Percentiles rank a stretch among this genome's conserved stretches.
Evolutionary conservation across 2,329 filamentous ascomycete genomes (phyloP).

Genomic region (Colletotrichum gloeosporioides): DNA sequence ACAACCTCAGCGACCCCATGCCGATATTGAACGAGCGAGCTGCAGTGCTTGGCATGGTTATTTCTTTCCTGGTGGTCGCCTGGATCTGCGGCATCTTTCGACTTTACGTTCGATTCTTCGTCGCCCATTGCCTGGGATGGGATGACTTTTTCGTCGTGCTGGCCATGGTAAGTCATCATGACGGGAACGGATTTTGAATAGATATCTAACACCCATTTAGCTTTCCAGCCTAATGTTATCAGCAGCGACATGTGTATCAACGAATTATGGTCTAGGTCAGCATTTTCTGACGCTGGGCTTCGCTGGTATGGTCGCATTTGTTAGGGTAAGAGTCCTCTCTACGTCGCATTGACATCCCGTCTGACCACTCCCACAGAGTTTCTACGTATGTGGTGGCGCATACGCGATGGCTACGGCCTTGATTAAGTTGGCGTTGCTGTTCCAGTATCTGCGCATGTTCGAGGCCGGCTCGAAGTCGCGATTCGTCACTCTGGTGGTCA

Average conservation of each 20-base stretch:
- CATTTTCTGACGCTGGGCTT: neutral
- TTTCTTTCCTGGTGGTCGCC: conserved; percentile 21
- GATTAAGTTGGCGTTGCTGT: conserved; percentile 25
- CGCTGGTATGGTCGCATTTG: conserved; percentile 7
- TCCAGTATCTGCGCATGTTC: conserved; percentile 25
- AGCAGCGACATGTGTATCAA: neutral
- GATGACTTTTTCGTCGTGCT: conserved; percentile 24
- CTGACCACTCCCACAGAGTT: neutral
- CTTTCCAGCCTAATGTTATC: conserved; percentile 9
- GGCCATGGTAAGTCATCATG: conserved; percentile 9
- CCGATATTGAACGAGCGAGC: conserved; percentile 16
- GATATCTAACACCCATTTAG: neutral
- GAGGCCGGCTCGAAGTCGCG: conserved; percentile 12
- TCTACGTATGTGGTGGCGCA: conserved; percentile 23
- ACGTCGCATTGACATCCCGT: neutral
- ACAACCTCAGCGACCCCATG: conserved; percentile 23
- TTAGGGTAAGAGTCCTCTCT: neutral
- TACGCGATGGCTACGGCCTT: conserved; percentile 24
- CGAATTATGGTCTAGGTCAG: neutral
- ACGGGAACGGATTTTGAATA: rapidly evolving
- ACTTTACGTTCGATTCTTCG: conserved; percentile 20
- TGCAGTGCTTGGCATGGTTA: conserved; percentile 20
- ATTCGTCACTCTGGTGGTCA: conserved; percentile 24
- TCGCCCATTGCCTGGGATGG: conserved; percentile 19
- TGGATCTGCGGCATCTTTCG: conserved; percentile 21